A percentile compares a stretch with the other conserved stretches of the same genome.
Evolutionary conservation across 2,329 filamentous ascomycete genomes (phyloP).

Genomic region (Neoarthrinium moseri): DNA sequence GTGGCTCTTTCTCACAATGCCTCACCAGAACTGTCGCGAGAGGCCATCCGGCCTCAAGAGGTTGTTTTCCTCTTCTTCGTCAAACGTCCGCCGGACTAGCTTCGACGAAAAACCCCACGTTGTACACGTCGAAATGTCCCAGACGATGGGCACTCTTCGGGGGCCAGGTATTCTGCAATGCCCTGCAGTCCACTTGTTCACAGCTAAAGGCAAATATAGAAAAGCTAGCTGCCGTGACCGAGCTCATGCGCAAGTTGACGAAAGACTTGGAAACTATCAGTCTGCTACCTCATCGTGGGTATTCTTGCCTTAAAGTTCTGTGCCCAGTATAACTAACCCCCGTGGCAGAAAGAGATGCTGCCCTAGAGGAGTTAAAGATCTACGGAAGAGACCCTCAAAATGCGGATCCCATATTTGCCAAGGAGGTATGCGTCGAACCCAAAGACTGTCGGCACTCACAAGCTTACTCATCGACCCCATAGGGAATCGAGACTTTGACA

Average conservation of each 20-base stretch:
- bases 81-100: neutral
- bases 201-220: slow-evolving; percentile 7
- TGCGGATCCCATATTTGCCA: slow-evolving; percentile 82
- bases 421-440: slow-evolving; percentile 51
- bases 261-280: slow-evolving; percentile 12
- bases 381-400: slow-evolving; percentile 70
- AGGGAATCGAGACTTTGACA: slow-evolving; percentile 75
- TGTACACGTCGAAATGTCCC: slow-evolving; percentile 7
- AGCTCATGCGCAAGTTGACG: slow-evolving; percentile 11
- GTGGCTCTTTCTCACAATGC: neutral
- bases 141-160: slow-evolving; percentile 10
- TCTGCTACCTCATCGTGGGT: slow-evolving; percentile 45
- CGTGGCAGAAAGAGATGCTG: slow-evolving; percentile 57
- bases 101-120: neutral
- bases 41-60: slow-evolving; percentile 1
- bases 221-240: slow-evolving; percentile 13
- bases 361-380: slow-evolving; percentile 71
- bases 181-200: neutral
- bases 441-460: slow-evolving; percentile 1
- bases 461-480: slow-evolving; percentile 15
- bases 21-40: neutral
- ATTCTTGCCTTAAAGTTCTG: slow-evolving; percentile 6
- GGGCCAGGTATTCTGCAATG: slow-evolving; percentile 11
- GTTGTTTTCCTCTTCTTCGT: neutral
- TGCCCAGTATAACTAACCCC: slow-evolving; percentile 10